Evolutionary conservation across 139 green algal species (phyloP), one percentile per base, ranked within the genome.

Genomic region (Auxenochlorella pyrenoidosa): DNA sequence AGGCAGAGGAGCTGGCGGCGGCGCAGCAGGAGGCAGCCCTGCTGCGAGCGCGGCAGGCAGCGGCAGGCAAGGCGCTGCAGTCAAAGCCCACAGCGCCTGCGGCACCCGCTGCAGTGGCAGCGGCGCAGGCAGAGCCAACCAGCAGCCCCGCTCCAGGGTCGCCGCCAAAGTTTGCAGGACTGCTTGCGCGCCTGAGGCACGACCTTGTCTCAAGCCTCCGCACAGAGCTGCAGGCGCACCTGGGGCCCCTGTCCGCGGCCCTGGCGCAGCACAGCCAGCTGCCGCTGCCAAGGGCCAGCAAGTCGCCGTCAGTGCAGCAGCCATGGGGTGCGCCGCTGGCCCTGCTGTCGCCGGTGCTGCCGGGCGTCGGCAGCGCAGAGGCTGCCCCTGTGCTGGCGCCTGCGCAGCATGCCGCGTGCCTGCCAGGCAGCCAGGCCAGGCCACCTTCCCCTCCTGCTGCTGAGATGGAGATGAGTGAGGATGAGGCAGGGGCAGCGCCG

Each of bases 131-230:
- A 51, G 38, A 34, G 16, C 22, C 41, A 38, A 41, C 73, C 12
- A n/a, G 75, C 43, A 63, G 40, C 40, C 22, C 26, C 24, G 73
- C 40, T 18, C 24, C 40, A 32, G 40, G 6, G 43, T 40, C 3
- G 3, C 66, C 3, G 66, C 34, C 40, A n/a, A n/a, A 73, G 34
- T 54, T 85, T 63, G 8, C 63, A 0, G 38, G 43, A 38, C 15
- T 85, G 80, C 80, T 85, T 18, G 40, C 77, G 3, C 40, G 44
- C 5, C n/a, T 85, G 24, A 75, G n/a, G 38, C 80, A 85, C 40
- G 60, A 85, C 40, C 41, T 85, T 1, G 80, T 77, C 41, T 38
- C 80, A 2, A 77, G 80, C 63, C 38, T 85, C 26, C 80, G 80
- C 1, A 26, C 8, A 5, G 80, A 85, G 63, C 60, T 84, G 54